Base-by-base conservation (phyloP, 257 asterid genomes). In the Echium plantagineum region DNA sequence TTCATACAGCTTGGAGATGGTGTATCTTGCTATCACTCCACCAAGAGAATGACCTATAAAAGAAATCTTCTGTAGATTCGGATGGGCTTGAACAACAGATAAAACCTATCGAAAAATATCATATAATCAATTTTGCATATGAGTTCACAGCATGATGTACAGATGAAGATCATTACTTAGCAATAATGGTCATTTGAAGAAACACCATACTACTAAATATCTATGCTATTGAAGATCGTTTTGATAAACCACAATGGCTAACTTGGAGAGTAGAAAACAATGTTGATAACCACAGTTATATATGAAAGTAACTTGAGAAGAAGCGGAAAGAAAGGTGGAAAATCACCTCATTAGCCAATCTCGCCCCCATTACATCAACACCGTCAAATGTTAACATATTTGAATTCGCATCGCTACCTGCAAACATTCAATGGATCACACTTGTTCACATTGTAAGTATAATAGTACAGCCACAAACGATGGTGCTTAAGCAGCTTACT, bases 31-130 rank as follows among this genome's bases (percentile, higher is more conserved):
- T 62, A 91, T 68, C 68, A 91, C 77, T 59, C 98, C 98, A 75
- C 98, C 98, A 26, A 91, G 94, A 18, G 98, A 91, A 78, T 91
- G 98, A 61, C 89, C 81, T 28, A 91, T 76, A 63, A 91, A 85
- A 57, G 96, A 91, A 72, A 91, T 85, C 83, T 83, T 88, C 77
- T 74, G 81, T 57, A 87, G 94, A 66, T 60, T 71, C 32, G 88
- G 78, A 72, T 88, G 81, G 52, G 65, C 69, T 58, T 60, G 62
- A 60, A 77, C 69, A 52, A 91, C 84, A 64, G 93, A 85, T 61
- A 79, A 60, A 71, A 91, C 95, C 96, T 91, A 82, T 68, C 0
- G 32, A 28, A 28, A 28, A 28, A 28, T 28, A 28, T 28, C 32
- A 51, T 21, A 30, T 47, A 35, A 12, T 10, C 60, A 32, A 51